Evolutionary conservation across 768 basidiomycete genomes (phyloP), one percentile per base, ranked within the genome.

Genomic region (Tephrocybe rancida): DNA sequence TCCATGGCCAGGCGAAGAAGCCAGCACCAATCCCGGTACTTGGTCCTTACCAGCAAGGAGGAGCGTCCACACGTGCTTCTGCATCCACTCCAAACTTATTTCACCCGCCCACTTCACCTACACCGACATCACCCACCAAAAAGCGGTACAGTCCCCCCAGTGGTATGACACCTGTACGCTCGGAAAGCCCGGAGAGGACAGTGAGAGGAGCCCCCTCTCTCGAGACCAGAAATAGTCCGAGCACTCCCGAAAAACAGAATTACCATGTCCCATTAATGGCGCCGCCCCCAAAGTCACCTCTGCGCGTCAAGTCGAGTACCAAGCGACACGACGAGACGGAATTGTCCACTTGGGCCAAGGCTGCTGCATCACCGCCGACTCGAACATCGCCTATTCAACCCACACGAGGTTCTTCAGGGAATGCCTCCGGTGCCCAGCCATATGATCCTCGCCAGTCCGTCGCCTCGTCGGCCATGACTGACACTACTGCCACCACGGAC

Each of bases 31-130:
- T 63, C 35, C 29, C 64, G 21, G 62, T 56, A 26, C 32, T 56
- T 29, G 63, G 68, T 38, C 72, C 73, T 27, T 75, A 78, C 58
- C 72, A 72, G 26, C 69, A 72, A 50, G 70, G 44, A 24, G 47
- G 74, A 44, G 51, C 64, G 25, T 54, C 70, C 9, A 75, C 79
- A 18, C 72, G 76, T 39, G 80, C 79, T 0, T 76, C 81, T 22
- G 77, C 83, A 16, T 88, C 87, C 2, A 84, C 87, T 1, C 86
- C 87, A 11, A 84, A 89, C 67, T 68, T 88, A 44, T 53, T 64
- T 2, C 61, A 59, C 21, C 66, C 72, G 35, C 70, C 79, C 2
- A 62, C 70, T 16, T 76, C 77, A 27, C 73, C 78, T 10, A 65
- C 68, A 11, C 64, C 73, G 11, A 59, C 70, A 3, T 63, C 74